Conservation (phyloP, 2,329 filamentous ascomycete species). For the Alternaria dauci region DNA sequence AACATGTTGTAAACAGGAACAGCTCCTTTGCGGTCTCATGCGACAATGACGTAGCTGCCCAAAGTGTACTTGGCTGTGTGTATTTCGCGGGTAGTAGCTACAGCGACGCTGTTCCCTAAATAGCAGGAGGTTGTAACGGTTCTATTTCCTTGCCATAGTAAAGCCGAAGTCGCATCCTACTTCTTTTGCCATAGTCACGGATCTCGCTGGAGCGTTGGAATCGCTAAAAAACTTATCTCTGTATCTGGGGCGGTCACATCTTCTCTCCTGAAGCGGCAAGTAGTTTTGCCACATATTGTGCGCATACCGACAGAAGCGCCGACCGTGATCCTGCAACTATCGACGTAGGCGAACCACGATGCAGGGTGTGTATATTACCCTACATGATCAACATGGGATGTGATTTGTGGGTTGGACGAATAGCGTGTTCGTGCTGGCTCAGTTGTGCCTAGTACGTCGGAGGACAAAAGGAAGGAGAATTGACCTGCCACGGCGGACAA, state of each 20-base stretch:
- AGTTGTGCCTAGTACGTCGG: slow-evolving; percentile 3
- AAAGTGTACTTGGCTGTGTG: background rate
- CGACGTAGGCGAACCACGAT: slow-evolving; percentile 7
- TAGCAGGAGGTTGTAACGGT: slow-evolving; percentile 14
- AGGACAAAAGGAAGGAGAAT: slow-evolving; percentile 12
- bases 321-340: background rate
- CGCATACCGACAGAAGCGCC: slow-evolving; percentile 16
- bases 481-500: slow-evolving; percentile 15
- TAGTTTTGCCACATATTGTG: slow-evolving; percentile 11
- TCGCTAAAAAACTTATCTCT: slow-evolving; percentile 3
- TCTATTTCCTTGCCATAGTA: slow-evolving; percentile 5
- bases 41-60: background rate
- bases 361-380: slow-evolving; percentile 11
- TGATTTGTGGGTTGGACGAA: slow-evolving; percentile 8
- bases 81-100: background rate
- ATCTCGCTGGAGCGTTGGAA: background rate
- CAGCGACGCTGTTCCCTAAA: slow-evolving; percentile 13
- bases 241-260: background rate
- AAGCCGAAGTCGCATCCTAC: slow-evolving; percentile 1
- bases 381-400: slow-evolving; percentile 4
- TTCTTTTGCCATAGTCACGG: background rate
- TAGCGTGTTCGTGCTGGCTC: background rate
- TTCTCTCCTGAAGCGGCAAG: background rate
- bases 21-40: background rate
- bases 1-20: background rate